A percentile compares a stretch with the other conserved stretches of the same genome.
These are phyloP conservation scores for Arachis monticola DNA, from an alignment of 331 rosid genomes.

Conservation along the genomic window DNA sequence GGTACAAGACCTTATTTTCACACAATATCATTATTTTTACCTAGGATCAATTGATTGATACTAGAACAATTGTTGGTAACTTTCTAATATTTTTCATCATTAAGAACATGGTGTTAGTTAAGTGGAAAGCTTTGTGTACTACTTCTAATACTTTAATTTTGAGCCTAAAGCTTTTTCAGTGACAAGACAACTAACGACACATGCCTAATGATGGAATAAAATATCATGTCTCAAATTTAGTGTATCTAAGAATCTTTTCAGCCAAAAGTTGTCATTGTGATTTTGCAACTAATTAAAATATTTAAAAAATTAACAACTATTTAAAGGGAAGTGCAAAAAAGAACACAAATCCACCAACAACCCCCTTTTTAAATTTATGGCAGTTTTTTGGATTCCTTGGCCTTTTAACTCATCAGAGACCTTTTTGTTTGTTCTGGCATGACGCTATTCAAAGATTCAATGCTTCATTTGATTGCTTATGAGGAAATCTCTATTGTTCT, in stretches of 20 bases:
- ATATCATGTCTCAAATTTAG: neutral
- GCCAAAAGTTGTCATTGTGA: neutral
- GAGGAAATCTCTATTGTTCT: conserved; percentile 28
- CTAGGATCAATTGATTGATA: too few relatives aligned
- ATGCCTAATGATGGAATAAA: conserved; percentile 1
- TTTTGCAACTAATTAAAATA: neutral
- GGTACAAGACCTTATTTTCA: neutral
- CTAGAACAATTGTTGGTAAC: too few relatives aligned
- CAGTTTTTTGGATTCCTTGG: neutral
- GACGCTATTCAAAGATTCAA: conserved; percentile 22
- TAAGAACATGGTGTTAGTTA: neutral
- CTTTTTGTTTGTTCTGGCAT: conserved; percentile 38
- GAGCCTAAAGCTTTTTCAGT: neutral
- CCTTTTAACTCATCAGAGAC: neutral
- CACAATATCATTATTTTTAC: neutral
- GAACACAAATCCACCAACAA: conserved; percentile 2
- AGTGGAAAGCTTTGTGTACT: neutral
- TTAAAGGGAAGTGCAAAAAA: neutral
- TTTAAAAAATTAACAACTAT: neutral
- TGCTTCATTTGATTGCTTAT: conserved; percentile 26
- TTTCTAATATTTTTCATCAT: too few relatives aligned
- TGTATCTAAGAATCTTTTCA: neutral
- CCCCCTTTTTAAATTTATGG: neutral
- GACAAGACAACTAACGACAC: neutral
- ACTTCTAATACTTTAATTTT: neutral